phyloP scores from a whole-genome alignment of 805 yeast genomes.

The Spathaspora boniae region DNA sequence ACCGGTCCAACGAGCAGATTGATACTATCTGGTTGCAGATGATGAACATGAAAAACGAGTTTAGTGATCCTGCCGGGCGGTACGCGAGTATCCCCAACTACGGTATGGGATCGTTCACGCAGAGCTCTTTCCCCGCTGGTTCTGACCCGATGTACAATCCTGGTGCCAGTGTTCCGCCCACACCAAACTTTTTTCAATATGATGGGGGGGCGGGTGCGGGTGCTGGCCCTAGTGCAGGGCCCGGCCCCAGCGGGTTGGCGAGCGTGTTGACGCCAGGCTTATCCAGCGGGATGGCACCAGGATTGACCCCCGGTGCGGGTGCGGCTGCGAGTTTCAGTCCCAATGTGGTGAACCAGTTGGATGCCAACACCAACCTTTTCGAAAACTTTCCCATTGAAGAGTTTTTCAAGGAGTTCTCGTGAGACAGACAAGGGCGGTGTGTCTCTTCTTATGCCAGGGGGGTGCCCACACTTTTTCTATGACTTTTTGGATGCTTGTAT shows the following conservation, averaged over 20 bases:
- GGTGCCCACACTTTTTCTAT: too few species aligned
- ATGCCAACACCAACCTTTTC: conserved; percentile 5
- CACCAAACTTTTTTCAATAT: not conserved
- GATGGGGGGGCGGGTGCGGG: not conserved
- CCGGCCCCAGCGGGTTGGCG: not conserved
- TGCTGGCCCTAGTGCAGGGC: not conserved
- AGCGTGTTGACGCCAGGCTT: too few species aligned
- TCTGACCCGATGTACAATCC: too few species aligned
- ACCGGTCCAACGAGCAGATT: conserved; percentile 12
- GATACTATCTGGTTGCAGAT: conserved; percentile 18
- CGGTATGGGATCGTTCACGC: not conserved
- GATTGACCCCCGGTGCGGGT: conserved; percentile 1
- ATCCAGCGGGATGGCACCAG: not conserved
- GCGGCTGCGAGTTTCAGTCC: conserved; percentile 1
- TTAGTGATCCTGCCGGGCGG: conserved; percentile 3
- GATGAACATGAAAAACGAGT: conserved; percentile 11
- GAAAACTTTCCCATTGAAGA: conserved; percentile 12
- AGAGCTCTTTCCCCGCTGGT: not conserved
- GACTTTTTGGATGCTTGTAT: too few species aligned
- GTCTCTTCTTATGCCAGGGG: too few species aligned
- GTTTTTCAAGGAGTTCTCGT: conserved; percentile 10
- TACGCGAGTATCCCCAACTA: too few species aligned
- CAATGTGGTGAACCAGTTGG: not conserved
- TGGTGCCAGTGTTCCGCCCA: not conserved
- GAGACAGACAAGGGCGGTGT: too few species aligned